A percentile compares a stretch with the other conserved stretches of the same genome.
Evolutionary conservation across 1,284 basidiomycete species (phyloP).

Genomic region (Rhizoctonia solani): DNA sequence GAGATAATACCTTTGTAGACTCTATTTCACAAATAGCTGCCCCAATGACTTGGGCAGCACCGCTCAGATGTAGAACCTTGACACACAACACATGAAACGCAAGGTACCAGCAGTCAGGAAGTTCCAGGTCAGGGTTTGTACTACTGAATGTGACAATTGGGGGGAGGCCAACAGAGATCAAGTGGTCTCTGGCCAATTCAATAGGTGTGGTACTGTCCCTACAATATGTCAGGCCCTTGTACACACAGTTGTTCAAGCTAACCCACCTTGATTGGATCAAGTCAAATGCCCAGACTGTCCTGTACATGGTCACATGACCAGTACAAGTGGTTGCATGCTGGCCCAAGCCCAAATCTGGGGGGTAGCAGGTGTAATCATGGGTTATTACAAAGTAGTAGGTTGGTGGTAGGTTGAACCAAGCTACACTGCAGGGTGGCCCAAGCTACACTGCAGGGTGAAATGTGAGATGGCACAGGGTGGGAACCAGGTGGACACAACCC

Average conservation of each 20-base stretch:
- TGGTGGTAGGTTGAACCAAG: too few relatives aligned
- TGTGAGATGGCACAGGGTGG: too few relatives aligned
- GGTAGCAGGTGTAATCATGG: too few relatives aligned
- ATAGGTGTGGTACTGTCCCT: conserved; percentile 22
- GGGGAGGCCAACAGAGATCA: background rate
- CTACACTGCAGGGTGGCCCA: too few relatives aligned
- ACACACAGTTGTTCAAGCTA: background rate
- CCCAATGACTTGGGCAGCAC: conserved; percentile 46
- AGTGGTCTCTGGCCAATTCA: background rate
- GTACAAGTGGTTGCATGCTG: too few relatives aligned
- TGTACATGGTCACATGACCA: background rate
- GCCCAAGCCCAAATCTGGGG: too few relatives aligned
- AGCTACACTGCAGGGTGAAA: too few relatives aligned
- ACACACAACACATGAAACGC: conserved; percentile 48
- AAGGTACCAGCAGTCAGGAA: conserved; percentile 39
- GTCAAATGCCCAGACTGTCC: background rate
- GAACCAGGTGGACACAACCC: too few relatives aligned
- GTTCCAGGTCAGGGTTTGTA: background rate
- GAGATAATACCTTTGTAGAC: conserved; percentile 44
- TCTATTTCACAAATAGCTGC: conserved; percentile 44
- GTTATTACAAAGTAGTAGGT: too few relatives aligned
- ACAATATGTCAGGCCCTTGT: background rate
- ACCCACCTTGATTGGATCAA: background rate
- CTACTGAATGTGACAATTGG: conserved; percentile 3
- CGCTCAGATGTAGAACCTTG: conserved; percentile 48